phyloP scores from a whole-genome alignment of 2,329 filamentous ascomycete genomes.

The Endoconidiophora laricicola region DNA sequence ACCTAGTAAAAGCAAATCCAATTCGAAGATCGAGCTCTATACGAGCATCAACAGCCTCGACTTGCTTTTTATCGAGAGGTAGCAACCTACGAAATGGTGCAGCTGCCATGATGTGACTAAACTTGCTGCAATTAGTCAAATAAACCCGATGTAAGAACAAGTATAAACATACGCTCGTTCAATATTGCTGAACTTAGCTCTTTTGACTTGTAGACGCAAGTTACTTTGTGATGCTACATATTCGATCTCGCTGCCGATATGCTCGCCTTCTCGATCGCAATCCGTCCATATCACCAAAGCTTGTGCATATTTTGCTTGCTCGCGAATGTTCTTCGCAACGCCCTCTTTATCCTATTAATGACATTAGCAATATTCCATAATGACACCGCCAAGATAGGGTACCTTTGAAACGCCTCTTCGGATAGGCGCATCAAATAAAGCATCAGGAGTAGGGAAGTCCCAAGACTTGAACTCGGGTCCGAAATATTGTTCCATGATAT shows the following conservation, averaged over 20 bases:
- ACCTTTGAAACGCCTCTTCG: conserved; percentile 51
- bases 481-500: conserved; percentile 72
- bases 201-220: conserved; percentile 55
- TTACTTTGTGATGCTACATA: conserved; percentile 65
- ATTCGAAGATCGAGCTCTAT: conserved; percentile 90
- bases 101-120: conserved; percentile 70
- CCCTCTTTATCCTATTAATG: conserved; percentile 51
- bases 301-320: conserved; percentile 54
- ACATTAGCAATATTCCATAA: not conserved
- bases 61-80: conserved; percentile 67
- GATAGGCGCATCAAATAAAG: conserved; percentile 69
- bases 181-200: conserved; percentile 90
- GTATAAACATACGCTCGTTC: conserved; percentile 50
- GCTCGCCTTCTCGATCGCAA: conserved; percentile 92
- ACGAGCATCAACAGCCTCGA: conserved; percentile 70
- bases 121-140: conserved; percentile 12
- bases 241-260: conserved; percentile 85
- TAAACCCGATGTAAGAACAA: not conserved
- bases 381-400: conserved; percentile 14
- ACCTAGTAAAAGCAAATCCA: conserved; percentile 80
- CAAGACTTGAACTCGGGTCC: conserved; percentile 57
- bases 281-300: conserved; percentile 95
- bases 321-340: conserved; percentile 72
- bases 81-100: conserved; percentile 49
- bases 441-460: conserved; percentile 61